Percentiles rank a stretch among this genome's conserved stretches.
Evolutionary conservation across 148 eudicot genomes (phyloP).

Genomic region (Selenicereus undatus): DNA sequence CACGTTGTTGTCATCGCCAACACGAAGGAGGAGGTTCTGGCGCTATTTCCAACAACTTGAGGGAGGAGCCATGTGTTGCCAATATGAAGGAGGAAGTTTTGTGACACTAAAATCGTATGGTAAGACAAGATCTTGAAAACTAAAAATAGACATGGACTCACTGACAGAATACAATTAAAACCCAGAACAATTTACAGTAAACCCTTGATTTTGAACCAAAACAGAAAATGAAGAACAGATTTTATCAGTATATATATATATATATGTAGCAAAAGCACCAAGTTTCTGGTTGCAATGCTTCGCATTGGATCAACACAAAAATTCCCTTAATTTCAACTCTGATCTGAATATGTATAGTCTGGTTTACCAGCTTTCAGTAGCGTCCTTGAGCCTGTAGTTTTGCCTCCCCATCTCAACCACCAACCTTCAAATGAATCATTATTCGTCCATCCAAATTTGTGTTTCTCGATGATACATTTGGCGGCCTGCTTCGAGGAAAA

Average conservation of each 20-base stretch:
- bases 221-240: background rate
- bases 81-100: too few relatives aligned
- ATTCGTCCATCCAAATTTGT: background rate
- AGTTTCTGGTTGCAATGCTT: background rate
- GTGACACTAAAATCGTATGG: background rate
- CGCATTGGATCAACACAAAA: background rate
- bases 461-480: background rate
- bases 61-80: too few relatives aligned
- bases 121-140: background rate
- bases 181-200: background rate
- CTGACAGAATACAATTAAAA: background rate
- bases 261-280: background rate
- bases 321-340: background rate
- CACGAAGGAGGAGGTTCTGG: too few relatives aligned
- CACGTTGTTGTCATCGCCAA: too few relatives aligned
- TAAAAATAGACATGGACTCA: background rate
- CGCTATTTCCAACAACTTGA: too few relatives aligned
- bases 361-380: background rate
- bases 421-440: too few relatives aligned
- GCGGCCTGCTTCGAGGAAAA: background rate
- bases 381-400: background rate
- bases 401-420: background rate
- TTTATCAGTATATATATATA: background rate
- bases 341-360: background rate
- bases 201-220: background rate